Percentiles rank a stretch among this genome's conserved stretches.
phyloP scores from a whole-genome alignment of 2,329 filamentous ascomycete genomes.

The Nothophaeocryptopus gaeumannii region DNA sequence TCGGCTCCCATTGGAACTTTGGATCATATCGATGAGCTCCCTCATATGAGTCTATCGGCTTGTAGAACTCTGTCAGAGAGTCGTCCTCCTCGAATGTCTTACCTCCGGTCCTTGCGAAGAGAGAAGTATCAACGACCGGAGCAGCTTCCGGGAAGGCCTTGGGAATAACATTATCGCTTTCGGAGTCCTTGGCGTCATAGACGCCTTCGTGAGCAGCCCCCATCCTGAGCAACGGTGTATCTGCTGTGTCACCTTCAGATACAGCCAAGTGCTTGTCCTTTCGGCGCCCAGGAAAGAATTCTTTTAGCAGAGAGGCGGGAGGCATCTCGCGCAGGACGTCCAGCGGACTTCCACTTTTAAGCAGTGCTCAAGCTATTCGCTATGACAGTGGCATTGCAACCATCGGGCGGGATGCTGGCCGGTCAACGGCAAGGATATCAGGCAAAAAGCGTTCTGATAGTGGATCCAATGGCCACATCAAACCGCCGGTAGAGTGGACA shows the following conservation, averaged over 20 bases:
- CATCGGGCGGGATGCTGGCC: conserved; percentile 1
- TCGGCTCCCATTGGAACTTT: conserved; percentile 53
- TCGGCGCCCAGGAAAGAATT: too few species aligned
- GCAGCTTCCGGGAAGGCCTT: conserved; percentile 20
- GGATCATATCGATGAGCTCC: conserved; percentile 59
- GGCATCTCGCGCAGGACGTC: too few species aligned
- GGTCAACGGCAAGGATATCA: conserved; percentile 4
- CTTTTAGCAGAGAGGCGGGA: too few species aligned
- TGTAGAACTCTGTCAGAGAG: conserved; percentile 43
- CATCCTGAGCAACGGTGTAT: conserved; percentile 1
- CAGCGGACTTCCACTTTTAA: background rate
- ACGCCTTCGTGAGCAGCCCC: background rate
- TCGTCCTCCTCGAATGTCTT: conserved; percentile 34
- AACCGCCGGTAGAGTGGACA: background rate
- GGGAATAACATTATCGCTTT: conserved; percentile 2
- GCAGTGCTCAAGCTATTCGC: conserved; percentile 10
- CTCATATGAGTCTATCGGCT: conserved; percentile 57
- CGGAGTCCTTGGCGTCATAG: background rate
- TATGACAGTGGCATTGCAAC: conserved; percentile 1
- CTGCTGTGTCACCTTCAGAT: background rate
- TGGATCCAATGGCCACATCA: background rate
- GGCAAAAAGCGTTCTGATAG: background rate
- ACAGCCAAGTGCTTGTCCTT: conserved; percentile 7
- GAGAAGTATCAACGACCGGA: conserved; percentile 14
- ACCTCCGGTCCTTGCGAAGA: conserved; percentile 24